These are phyloP conservation scores for Leptographium flavum DNA, from an alignment of 2,329 filamentous ascomycete genomes.

Conservation along the genomic window DNA sequence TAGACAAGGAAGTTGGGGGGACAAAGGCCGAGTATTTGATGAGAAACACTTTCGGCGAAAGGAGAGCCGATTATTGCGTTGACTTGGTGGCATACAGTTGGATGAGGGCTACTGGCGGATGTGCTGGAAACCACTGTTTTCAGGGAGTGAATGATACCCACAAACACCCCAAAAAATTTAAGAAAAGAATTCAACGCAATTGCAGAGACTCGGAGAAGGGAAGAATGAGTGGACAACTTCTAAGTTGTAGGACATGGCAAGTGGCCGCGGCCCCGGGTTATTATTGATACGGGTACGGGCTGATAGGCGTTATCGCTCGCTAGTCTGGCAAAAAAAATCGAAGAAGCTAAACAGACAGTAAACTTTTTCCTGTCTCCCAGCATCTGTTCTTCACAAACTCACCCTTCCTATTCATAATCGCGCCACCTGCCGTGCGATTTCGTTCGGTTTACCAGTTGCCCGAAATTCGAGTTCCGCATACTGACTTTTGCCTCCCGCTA, in stretches of 20 bases:
- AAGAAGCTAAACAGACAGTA: background rate
- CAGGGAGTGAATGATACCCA: conserved; percentile 3
- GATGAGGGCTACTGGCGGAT: background rate
- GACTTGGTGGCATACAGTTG: background rate
- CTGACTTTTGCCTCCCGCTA: too few species aligned
- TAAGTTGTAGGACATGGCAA: background rate
- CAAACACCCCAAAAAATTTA: background rate
- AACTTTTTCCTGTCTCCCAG: background rate
- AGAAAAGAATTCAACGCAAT: too few species aligned
- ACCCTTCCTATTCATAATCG: background rate
- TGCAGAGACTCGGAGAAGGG: too few species aligned
- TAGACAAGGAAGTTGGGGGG: conserved; percentile 1
- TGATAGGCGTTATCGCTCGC: background rate
- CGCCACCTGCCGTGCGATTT: too few species aligned
- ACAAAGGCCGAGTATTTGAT: background rate
- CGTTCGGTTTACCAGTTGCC: too few species aligned
- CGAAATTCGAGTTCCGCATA: too few species aligned
- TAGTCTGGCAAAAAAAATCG: background rate
- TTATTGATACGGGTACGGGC: background rate
- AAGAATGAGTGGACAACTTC: too few species aligned
- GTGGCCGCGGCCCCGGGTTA: background rate
- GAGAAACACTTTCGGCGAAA: too few species aligned
- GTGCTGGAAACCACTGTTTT: background rate
- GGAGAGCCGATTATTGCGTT: background rate
- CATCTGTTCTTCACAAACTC: background rate